phyloP scores from a whole-genome alignment of 257 asterid genomes.

The Cynanchum wilfordii region DNA sequence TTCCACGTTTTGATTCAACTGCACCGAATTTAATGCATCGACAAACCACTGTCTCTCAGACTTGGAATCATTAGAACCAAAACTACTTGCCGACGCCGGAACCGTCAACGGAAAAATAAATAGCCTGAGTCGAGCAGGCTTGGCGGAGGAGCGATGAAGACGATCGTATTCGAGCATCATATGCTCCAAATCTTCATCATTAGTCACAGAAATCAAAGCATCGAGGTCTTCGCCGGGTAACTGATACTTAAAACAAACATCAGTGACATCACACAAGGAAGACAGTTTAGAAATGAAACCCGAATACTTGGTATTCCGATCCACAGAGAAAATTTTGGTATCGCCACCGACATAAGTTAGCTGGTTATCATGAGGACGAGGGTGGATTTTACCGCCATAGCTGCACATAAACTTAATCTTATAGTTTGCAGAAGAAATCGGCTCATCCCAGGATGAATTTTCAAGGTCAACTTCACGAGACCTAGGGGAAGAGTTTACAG shows the following conservation, averaged over 20 bases:
- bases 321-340: conserved; percentile 44
- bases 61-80: conserved; percentile 30
- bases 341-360: conserved; percentile 89
- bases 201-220: conserved; percentile 51
- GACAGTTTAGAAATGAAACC: conserved; percentile 37
- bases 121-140: conserved; percentile 43
- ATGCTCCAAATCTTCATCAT: conserved; percentile 58
- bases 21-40: conserved; percentile 39
- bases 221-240: conserved; percentile 60
- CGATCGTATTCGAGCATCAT: conserved; percentile 65
- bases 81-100: conserved; percentile 22
- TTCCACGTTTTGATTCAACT: conserved; percentile 25
- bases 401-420: conserved; percentile 56
- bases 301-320: conserved; percentile 24
- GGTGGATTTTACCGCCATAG: conserved; percentile 79
- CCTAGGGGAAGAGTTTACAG: conserved; percentile 41
- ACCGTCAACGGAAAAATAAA: conserved; percentile 33
- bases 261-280: conserved; percentile 19
- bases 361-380: conserved; percentile 86
- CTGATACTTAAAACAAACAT: conserved; percentile 47
- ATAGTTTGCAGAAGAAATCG: conserved; percentile 21
- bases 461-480: conserved; percentile 37
- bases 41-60: conserved; percentile 38
- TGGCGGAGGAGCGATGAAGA: conserved; percentile 26
- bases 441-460: conserved; percentile 38